Base-by-base conservation (phyloP, 192 early-diverging fungal species). In the Podila epigama region DNA sequence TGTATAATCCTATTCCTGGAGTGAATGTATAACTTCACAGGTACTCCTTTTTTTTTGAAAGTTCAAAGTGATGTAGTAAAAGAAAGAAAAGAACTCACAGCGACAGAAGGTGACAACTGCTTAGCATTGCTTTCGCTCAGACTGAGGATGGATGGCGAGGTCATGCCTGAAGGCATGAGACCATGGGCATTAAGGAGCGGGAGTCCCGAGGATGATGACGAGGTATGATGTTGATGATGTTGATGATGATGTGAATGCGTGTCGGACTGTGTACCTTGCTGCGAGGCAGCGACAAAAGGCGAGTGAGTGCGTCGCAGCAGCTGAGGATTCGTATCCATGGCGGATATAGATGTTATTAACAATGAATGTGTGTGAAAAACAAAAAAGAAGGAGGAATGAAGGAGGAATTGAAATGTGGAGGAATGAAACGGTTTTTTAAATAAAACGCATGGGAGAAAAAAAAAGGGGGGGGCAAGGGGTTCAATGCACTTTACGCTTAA, bases 241-340 rank as follows among this genome's bases (percentile, higher is more conserved):
- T 63, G 61, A 58, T 35, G 53, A 22, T 22, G 44, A 13, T 41
- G 29, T 70, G 69, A 51, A 25, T 5, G 36, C 51, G 70, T 6
- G 44, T 27, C 4, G 57, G 54, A 39, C 54, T 32, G 34, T 68
- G 55, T 31, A 34, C 40, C 40, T 73, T 32, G 31, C 55, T 66
- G 16, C 58, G 63, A 41, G 13, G 68, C 64, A 29, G 66, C 71
- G 48, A 60, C 63, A 13, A 77, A 69, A 20, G 71, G 80, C 35
- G 65, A 75, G 29, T 66, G 80, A 4, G 63, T 77, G 50, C 80
- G 66, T 60, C 68, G 44, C 22, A 73, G 13, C 60, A 68, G 37
- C 51, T 73, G 61, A 22, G 68, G 72, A 20, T 56, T 77, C 4
- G 59, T 16, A 44, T 75, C 71, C 71, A 75, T 75, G 57, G n/a